These are phyloP conservation scores for Cercospora beticola DNA, from an alignment of 2,329 filamentous ascomycete species.

Conservation along the genomic window DNA sequence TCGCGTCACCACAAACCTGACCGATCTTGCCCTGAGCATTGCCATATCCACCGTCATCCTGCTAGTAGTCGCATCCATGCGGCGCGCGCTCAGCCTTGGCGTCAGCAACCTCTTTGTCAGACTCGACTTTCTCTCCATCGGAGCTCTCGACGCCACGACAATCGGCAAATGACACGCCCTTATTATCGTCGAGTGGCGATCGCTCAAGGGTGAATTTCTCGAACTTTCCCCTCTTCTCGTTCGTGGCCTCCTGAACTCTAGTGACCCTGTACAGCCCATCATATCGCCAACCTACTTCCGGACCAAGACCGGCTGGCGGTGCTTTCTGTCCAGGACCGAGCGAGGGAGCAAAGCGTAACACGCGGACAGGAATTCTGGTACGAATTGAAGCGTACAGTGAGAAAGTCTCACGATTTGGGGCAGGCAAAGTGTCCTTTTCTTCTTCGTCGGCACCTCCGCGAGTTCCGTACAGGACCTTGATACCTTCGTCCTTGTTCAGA, in stretches of 20 bases:
- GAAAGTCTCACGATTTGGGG: neutral
- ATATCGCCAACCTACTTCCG: neutral
- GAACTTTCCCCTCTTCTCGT: neutral
- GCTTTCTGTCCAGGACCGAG: too few species aligned
- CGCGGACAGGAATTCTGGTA: neutral
- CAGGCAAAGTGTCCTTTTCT: neutral
- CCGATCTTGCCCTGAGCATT: neutral
- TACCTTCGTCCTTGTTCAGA: neutral
- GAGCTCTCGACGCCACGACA: neutral
- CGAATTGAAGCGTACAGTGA: neutral
- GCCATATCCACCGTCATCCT: neutral
- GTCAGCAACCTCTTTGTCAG: neutral
- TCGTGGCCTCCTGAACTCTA: neutral
- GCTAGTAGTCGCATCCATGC: too few species aligned
- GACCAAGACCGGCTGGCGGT: neutral
- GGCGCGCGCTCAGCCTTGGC: neutral
- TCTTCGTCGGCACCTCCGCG: neutral
- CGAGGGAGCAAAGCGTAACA: neutral
- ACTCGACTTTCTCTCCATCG: neutral
- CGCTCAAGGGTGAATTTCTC: neutral
- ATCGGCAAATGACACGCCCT: neutral
- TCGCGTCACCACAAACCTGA: neutral
- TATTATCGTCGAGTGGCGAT: neutral
- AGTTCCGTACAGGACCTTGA: neutral
- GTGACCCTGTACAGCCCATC: neutral